These are phyloP conservation scores for Kodamaea sp. DNA, from an alignment of 1,139 yeast genomes.

Conservation along the genomic window DNA sequence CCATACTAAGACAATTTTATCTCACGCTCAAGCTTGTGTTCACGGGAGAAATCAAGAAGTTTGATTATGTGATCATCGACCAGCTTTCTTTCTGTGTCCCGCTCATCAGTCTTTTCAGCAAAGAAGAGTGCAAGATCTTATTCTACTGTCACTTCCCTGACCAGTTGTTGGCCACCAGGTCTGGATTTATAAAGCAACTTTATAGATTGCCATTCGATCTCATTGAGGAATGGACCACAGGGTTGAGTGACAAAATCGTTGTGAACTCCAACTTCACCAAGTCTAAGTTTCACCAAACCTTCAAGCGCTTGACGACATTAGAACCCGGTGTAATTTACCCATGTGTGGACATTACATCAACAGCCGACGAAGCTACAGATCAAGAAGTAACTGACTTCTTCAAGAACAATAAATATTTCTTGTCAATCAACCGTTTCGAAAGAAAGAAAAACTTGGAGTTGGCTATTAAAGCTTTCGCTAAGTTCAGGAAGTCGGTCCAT, in stretches of 20 bases:
- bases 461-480: conserved; percentile 68
- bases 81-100: conserved; percentile 89
- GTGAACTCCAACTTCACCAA: conserved; percentile 89
- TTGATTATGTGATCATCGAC: conserved; percentile 81
- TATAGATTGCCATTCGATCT: conserved; percentile 83
- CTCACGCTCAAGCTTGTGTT: conserved; percentile 52
- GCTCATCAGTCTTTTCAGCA: conserved; percentile 54
- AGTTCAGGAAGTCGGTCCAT: conserved; percentile 25
- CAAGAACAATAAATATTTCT: conserved; percentile 42
- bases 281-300: conserved; percentile 65
- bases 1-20: conserved; percentile 79
- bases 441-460: conserved; percentile 78
- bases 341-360: conserved; percentile 59
- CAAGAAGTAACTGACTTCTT: conserved; percentile 38
- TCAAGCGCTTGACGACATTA: conserved; percentile 40
- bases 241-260: conserved; percentile 72
- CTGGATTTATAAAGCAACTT: conserved; percentile 53
- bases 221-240: conserved; percentile 79
- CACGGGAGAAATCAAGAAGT: conserved; percentile 48
- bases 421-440: conserved; percentile 88
- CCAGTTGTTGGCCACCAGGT: conserved; percentile 66
- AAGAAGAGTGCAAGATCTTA: conserved; percentile 48
- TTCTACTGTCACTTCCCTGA: conserved; percentile 98
- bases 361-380: conserved; percentile 21
- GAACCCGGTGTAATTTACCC: conserved; percentile 84